phyloP scores from a whole-genome alignment of 495 filamentous ascomycete genomes.

The Collariella sp. region DNA sequence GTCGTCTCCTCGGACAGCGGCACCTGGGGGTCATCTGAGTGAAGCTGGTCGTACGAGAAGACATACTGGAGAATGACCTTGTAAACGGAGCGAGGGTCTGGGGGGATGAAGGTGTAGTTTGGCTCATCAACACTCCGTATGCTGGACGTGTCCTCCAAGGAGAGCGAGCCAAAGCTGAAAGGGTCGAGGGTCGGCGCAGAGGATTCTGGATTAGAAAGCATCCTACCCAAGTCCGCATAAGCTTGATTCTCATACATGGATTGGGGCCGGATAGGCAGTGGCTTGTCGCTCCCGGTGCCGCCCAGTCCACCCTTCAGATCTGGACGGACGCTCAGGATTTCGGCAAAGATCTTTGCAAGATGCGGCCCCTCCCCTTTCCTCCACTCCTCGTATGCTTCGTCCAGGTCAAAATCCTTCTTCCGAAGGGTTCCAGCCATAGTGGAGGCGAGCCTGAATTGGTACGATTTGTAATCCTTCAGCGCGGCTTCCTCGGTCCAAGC shows the following conservation, averaged over 20 bases:
- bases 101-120: conserved; percentile 77
- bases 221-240: conserved; percentile 53
- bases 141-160: conserved; percentile 49
- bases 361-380: conserved; percentile 74
- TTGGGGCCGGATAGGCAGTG: conserved; percentile 35
- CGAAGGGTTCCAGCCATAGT: conserved; percentile 70
- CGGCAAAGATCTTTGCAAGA: conserved; percentile 84
- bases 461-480: conserved; percentile 82
- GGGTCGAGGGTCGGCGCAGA: conserved; percentile 63
- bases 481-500: conserved; percentile 88
- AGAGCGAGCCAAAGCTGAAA: conserved; percentile 65
- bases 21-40: conserved; percentile 40
- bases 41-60: conserved; percentile 51
- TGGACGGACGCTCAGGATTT: conserved; percentile 77
- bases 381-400: conserved; percentile 87
- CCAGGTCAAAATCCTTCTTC: conserved; percentile 79
- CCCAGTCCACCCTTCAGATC: conserved; percentile 62
- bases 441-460: conserved; percentile 73
- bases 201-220: conserved; percentile 31
- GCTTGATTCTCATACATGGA: conserved; percentile 41
- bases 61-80: conserved; percentile 67
- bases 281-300: conserved; percentile 35
- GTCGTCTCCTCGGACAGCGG: conserved; percentile 73
- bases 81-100: conserved; percentile 74
- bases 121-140: conserved; percentile 45